Percentiles rank a stretch among this genome's conserved stretches.
Evolutionary conservation across 208 protist genomes (phyloP).

Genomic region (Leptomonas pyrrhocoris): DNA sequence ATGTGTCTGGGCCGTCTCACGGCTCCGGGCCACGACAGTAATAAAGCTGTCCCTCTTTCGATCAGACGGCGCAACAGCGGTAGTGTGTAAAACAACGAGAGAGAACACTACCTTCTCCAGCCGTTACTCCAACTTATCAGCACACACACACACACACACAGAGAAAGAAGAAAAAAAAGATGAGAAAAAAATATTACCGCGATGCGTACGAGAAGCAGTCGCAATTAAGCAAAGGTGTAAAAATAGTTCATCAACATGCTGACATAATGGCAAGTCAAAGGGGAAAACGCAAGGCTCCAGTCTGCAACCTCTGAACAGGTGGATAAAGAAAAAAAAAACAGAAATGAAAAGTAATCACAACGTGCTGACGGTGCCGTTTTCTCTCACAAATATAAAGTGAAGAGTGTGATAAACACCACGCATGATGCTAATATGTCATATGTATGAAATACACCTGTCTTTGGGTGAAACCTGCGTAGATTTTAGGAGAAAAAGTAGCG

Average conservation of each 20-base stretch:
- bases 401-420: neutral
- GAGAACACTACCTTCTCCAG: neutral
- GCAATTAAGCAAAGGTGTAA: too few relatives aligned
- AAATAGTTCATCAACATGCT: too few relatives aligned
- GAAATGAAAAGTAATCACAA: constrained; percentile 8
- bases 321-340: constrained; percentile 15
- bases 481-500: neutral
- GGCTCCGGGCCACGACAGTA: too few relatives aligned
- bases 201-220: neutral
- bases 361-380: too few relatives aligned
- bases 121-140: too few relatives aligned
- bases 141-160: too few relatives aligned
- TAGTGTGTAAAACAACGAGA: neutral
- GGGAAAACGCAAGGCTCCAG: too few relatives aligned
- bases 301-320: too few relatives aligned
- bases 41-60: too few relatives aligned
- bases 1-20: too few relatives aligned
- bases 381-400: neutral
- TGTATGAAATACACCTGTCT: neutral
- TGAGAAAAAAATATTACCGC: neutral
- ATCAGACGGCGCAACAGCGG: neutral
- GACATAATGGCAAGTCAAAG: too few relatives aligned
- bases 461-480: constrained; percentile 4
- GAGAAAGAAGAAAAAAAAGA: too few relatives aligned
- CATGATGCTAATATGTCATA: neutral